These are phyloP conservation scores for Tothia fuscella DNA, from an alignment of 2,329 filamentous ascomycete species.

Conservation along the genomic window DNA sequence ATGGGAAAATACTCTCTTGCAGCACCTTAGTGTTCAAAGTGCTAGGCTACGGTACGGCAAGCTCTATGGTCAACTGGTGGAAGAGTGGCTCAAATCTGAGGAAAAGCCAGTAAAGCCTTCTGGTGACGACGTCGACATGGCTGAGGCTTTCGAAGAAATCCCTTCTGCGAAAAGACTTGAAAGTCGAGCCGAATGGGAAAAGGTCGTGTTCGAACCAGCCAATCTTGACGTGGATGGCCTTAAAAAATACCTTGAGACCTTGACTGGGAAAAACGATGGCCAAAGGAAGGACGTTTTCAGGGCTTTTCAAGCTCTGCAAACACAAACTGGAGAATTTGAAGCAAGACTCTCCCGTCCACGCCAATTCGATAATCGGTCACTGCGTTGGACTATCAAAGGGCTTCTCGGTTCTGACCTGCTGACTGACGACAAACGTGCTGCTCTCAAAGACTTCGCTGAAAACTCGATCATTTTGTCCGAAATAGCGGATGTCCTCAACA, in stretches of 20 bases:
- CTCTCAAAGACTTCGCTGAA: slow-evolving; percentile 21
- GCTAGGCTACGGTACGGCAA: background rate
- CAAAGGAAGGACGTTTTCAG: slow-evolving; percentile 12
- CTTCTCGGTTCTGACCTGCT: slow-evolving; percentile 35
- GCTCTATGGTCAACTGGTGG: background rate
- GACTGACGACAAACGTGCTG: slow-evolving; percentile 25
- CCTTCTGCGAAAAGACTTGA: slow-evolving; percentile 21
- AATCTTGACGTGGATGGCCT: slow-evolving; percentile 16
- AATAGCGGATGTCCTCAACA: slow-evolving; percentile 45
- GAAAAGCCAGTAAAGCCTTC: slow-evolving; percentile 14
- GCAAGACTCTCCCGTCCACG: slow-evolving; percentile 13
- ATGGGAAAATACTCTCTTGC: background rate
- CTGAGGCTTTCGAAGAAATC: slow-evolving; percentile 21
- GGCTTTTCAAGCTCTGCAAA: slow-evolving; percentile 15
- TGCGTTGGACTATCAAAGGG: slow-evolving; percentile 32
- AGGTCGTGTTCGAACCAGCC: slow-evolving; percentile 21
- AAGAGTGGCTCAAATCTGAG: background rate
- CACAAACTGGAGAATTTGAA: slow-evolving; percentile 17
- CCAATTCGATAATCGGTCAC: slow-evolving; percentile 22
- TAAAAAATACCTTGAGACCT: slow-evolving; percentile 16
- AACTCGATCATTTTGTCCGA: slow-evolving; percentile 34
- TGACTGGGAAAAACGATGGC: slow-evolving; percentile 17
- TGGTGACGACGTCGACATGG: slow-evolving; percentile 18
- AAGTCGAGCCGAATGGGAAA: slow-evolving; percentile 21
- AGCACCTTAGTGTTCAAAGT: background rate